Evolutionary conservation across 768 basidiomycete species (phyloP).

Genomic region (Collybia sordida): DNA sequence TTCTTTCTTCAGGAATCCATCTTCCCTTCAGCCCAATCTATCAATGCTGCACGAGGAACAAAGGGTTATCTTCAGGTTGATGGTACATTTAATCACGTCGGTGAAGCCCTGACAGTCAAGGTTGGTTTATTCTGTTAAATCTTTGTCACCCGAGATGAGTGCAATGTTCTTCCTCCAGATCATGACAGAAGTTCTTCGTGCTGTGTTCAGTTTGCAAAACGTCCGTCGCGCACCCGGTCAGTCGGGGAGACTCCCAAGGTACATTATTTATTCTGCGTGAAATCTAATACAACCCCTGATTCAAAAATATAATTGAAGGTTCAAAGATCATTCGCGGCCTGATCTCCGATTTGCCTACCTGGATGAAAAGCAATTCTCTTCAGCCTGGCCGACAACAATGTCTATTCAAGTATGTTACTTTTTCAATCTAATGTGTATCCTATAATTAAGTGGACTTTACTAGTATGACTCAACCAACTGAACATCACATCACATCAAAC

Average conservation of each 20-base stretch:
- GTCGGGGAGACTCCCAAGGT: conserved; percentile 64
- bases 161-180: conserved; percentile 31
- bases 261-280: conserved; percentile 5
- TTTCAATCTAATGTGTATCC: background rate
- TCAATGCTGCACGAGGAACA: conserved; percentile 45
- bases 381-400: conserved; percentile 71
- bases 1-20: conserved; percentile 38
- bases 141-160: background rate
- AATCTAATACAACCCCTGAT: background rate
- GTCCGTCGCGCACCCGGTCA: conserved; percentile 66
- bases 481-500: background rate
- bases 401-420: conserved; percentile 46
- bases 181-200: conserved; percentile 61
- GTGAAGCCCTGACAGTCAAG: conserved; percentile 57
- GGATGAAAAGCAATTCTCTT: conserved; percentile 42
- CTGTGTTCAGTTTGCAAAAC: conserved; percentile 56
- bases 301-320: conserved; percentile 28
- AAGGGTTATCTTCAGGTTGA: conserved; percentile 49
- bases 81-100: conserved; percentile 40
- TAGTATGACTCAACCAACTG: conserved; percentile 1
- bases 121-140: conserved; percentile 22
- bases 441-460: background rate
- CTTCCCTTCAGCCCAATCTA: conserved; percentile 46
- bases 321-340: conserved; percentile 45
- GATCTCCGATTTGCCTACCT: conserved; percentile 58